Evolutionary conservation across 179 eudicot genomes (phyloP).

Genomic region (Drosera spatulata): DNA sequence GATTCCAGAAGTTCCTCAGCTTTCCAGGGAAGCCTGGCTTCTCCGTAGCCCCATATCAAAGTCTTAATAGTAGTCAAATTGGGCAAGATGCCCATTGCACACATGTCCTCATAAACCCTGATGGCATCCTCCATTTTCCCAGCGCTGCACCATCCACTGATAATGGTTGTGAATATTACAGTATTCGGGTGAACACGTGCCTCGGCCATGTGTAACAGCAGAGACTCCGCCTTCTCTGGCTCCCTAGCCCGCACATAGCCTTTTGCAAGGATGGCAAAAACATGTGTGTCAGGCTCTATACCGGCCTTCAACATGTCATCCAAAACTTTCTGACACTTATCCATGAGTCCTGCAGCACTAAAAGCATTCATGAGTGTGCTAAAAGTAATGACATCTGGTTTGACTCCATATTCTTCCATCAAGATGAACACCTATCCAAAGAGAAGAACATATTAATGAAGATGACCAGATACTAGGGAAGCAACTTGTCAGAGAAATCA

Average conservation of each 20-base stretch:
- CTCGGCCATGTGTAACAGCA: slow-evolving; percentile 36
- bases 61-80: slow-evolving; percentile 69
- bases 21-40: slow-evolving; percentile 86
- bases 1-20: slow-evolving; percentile 59
- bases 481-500: too few relatives aligned
- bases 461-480: too few relatives aligned
- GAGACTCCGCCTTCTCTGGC: slow-evolving; percentile 62
- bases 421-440: slow-evolving; percentile 37
- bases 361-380: slow-evolving; percentile 81
- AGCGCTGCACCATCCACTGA: slow-evolving; percentile 60
- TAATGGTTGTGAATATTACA: slow-evolving; percentile 67
- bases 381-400: slow-evolving; percentile 71
- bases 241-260: slow-evolving; percentile 47
- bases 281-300: slow-evolving; percentile 50
- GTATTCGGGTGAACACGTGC: slow-evolving; percentile 41
- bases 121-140: slow-evolving; percentile 53
- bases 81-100: slow-evolving; percentile 36
- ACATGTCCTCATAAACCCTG: slow-evolving; percentile 42
- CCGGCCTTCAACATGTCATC: slow-evolving; percentile 67
- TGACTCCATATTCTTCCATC: slow-evolving; percentile 64
- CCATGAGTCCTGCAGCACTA: slow-evolving; percentile 65
- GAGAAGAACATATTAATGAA: too few relatives aligned
- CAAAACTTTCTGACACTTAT: slow-evolving; percentile 55
- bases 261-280: slow-evolving; percentile 72
- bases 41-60: slow-evolving; percentile 83